Evolutionary conservation across 2,329 filamentous ascomycete genomes (phyloP), one percentile per base, ranked within the genome.

Genomic region (Chaetothyriales sp.): DNA sequence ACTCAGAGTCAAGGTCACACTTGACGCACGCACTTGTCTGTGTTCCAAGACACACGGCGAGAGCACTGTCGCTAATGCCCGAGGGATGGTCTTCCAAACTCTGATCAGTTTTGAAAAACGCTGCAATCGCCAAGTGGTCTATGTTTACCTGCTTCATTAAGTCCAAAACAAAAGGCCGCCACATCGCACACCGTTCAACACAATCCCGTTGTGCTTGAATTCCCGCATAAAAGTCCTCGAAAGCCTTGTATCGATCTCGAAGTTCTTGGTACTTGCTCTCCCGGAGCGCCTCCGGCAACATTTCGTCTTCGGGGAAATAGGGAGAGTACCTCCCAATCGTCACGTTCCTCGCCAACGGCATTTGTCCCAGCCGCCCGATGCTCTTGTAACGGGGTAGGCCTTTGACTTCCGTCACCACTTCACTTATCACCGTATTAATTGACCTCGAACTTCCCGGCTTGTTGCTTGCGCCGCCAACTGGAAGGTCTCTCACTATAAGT

Each of bases 291-390:
- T 29, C 47, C 13, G 43, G 43, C 20, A 46, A 37, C 8, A 18
- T 19, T 50, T 57, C 55, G 18, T 57, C 53, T 6, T 55, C 53
- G 1, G 47, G 9, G 48, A 52, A 57, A 43, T 57, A 57, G 9
- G 53, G 55, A 28, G 52, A 15, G 43, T 47, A 55, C 43, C 51
- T 52, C 2, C 55, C 22, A 33, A 45, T 53, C 43, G 48, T 47
- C 18, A 50, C 45, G 45, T 57, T 57, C n/a, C 44, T 43, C 28
- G 53, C 51, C 15, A 57, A 45, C 22, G 52, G 44, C 28, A 46
- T 53, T 19, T 48, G 46, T 3, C 55, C 55, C 19, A 57, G 33
- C 28, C 53, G 47, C 2, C 54, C 53, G 47, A 57, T 57, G 40
- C 53, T 57, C 28, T 53, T 55, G 44, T 54, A 53, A 29, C 52